Conservation (phyloP, 1,139 yeast genomes). For the Pichia sp. region DNA sequence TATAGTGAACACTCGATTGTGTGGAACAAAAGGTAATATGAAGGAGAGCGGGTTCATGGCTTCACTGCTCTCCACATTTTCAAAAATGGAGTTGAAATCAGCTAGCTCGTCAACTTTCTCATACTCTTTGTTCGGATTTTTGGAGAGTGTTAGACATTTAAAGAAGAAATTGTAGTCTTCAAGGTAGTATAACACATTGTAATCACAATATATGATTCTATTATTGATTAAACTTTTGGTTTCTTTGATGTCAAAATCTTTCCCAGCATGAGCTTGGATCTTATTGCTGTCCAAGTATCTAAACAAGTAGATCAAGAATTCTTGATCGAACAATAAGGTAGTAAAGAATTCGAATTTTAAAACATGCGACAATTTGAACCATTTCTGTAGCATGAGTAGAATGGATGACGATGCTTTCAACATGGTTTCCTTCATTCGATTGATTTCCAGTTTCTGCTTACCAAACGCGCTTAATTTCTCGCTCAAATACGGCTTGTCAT, state of each 20-base stretch:
- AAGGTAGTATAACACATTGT: conserved; percentile 25
- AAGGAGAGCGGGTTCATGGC: conserved; percentile 19
- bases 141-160: conserved; percentile 22
- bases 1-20: conserved; percentile 25
- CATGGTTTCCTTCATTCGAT: conserved; percentile 59
- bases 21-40: conserved; percentile 29
- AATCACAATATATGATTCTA: conserved; percentile 30
- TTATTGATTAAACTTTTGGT: conserved; percentile 25
- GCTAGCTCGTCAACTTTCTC: conserved; percentile 16
- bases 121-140: conserved; percentile 6
- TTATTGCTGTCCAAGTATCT: conserved; percentile 38
- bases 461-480: conserved; percentile 21
- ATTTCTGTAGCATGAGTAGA: conserved; percentile 50
- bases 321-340: conserved; percentile 63
- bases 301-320: conserved; percentile 30
- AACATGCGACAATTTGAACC: conserved; percentile 79
- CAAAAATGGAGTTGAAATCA: conserved; percentile 21
- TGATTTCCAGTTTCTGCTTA: conserved; percentile 47
- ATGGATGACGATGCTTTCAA: conserved; percentile 60
- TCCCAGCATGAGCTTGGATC: conserved; percentile 23
- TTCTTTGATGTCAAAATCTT: conserved; percentile 27
- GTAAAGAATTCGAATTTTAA: conserved; percentile 73
- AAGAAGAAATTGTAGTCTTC: conserved; percentile 28
- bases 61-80: conserved; percentile 12
- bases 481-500: conserved; percentile 17